A percentile compares a stretch with the other conserved stretches of the same genome.
phyloP scores from a whole-genome alignment of 2,329 filamentous ascomycete species.

The Trichoderma polysporum region DNA sequence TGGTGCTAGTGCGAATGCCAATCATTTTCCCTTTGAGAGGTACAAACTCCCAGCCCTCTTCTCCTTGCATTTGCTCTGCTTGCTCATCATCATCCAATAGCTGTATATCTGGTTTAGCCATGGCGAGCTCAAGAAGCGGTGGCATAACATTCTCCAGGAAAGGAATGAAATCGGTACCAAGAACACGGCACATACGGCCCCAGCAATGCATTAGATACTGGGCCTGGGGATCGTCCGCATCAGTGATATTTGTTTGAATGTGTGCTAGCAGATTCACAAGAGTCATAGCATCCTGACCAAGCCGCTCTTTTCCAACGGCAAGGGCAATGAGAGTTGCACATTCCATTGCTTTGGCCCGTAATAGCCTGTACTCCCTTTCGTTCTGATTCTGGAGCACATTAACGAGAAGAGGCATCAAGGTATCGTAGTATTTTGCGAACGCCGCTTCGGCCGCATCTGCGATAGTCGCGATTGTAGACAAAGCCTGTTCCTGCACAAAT shows the following conservation, averaged over 20 bases:
- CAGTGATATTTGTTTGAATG: conserved; percentile 83
- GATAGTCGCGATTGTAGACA: conserved; percentile 97
- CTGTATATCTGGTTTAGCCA: conserved; percentile 96
- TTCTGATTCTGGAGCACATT: conserved; percentile 86
- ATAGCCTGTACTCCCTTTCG: conserved; percentile 86
- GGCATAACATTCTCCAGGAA: conserved; percentile 94
- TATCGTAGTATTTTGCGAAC: conserved; percentile 93
- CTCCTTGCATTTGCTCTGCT: conserved; percentile 86
- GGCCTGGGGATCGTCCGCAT: conserved; percentile 91
- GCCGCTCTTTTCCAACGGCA: conserved; percentile 89
- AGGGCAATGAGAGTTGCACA: conserved; percentile 94
- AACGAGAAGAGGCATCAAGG: conserved; percentile 91
- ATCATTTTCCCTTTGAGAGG: conserved; percentile 98
- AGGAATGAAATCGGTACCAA: conserved; percentile 85
- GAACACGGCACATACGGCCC: conserved; percentile 96
- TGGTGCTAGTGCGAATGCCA: conserved; percentile 92
- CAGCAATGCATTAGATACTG: conserved; percentile 98
- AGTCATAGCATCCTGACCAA: conserved; percentile 82
- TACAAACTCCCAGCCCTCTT: conserved; percentile 96
- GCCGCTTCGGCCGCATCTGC: conserved; percentile 96
- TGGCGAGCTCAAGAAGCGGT: conserved; percentile 83
- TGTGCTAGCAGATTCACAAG: conserved; percentile 83
- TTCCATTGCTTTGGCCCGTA: conserved; percentile 98
- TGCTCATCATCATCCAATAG: conserved; percentile 93
- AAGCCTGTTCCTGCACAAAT: conserved; percentile 94